Evolutionary conservation across 495 filamentous ascomycete species (phyloP), one percentile per base, ranked within the genome.

Genomic region (Aspergillus indologenus): DNA sequence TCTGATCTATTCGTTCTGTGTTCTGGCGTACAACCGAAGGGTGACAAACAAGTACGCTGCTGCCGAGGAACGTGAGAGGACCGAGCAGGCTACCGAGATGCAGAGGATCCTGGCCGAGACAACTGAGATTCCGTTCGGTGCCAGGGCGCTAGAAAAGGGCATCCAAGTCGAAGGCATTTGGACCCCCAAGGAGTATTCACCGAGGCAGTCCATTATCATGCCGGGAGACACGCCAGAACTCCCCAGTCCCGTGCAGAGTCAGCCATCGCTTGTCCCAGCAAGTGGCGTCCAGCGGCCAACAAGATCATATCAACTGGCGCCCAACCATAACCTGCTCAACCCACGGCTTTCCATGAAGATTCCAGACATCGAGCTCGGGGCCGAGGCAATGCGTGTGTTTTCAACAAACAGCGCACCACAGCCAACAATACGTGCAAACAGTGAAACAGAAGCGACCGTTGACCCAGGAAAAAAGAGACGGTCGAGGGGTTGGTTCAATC

Each of bases 161-260:
- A 79, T 96, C 21, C 84, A 90, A 65, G 83, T 95, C 14, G 90
- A 95, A 60, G 94, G 92, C 6, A 92, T 97, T 52, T 96, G 91
- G 85, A 88, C 92, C 22, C 93, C 90, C 26, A 58, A 58, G 19
- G 49, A 47, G 3, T 26, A 48, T 1, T 57, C 58, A 20, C 43
- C 50, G 5, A 58, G 65, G 40, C 57, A 69, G 22, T 58, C 62
- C 15, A 57, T 56, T 12, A 65, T 66, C 23, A 57, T 65, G 43
- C 64, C 54, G 23, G 53, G 21, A 52, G 65, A 58, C 12, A 54
- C 45, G 45, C 40, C 67, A 8, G 54, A 50, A 53, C 55, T 43
- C 20, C 29, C 60, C 1, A 69, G 58, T 26, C 61, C 65, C 51
- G 53, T 46, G 1, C 56, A 46, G 9, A 64, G 40, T 14, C 31